Evolutionary conservation across 306 rosid genomes (phyloP), one percentile per base, ranked within the genome.

Genomic region (Neltuma alba): DNA sequence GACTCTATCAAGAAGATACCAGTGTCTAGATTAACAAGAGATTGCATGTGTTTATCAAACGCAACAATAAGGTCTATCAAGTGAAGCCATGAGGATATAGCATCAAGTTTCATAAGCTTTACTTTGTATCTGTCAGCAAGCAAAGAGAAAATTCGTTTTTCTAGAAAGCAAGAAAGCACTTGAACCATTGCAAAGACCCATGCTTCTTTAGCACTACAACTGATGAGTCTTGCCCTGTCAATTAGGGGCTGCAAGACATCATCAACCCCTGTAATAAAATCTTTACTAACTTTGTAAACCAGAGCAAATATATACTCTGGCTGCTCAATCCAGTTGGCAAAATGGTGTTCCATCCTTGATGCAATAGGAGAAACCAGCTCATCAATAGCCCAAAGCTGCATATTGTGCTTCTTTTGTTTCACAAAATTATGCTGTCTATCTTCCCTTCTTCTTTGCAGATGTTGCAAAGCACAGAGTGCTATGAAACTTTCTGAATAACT

Each of bases 221-320:
- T 88, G 54, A 78, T 54, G 60, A 92, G 81, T 86, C 91, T 86
- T 37, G 92, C 97, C 79, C 72, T 83, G 58, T 92, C 97, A 79
- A 92, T 88, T 73, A 92, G 84, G 58, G 97, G 97, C 80, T 92
- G 97, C 85, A 92, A 85, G 55, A 92, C 88, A 86, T 87, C 90
- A 85, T 92, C 97, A 55, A 92, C 85, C 76, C 93, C 94, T 1
- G 77, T 14, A 60, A 88, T 88, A 82, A 92, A 92, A 66, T 84
- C 92, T 50, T 62, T 80, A 5, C 86, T 88, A 74, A 89, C 86
- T 88, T 88, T 90, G 85, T 84, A 81, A 6, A 77, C 79, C 69
- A 92, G 90, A 55, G 92, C 91, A 71, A 92, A 92, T 25, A 88
- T 92, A 77, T 84, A 89, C 70, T 87, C 93, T 25, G 94, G 97